phyloP scores from a whole-genome alignment of 2,329 filamentous ascomycete genomes.

The Aspergillus glaucus region DNA sequence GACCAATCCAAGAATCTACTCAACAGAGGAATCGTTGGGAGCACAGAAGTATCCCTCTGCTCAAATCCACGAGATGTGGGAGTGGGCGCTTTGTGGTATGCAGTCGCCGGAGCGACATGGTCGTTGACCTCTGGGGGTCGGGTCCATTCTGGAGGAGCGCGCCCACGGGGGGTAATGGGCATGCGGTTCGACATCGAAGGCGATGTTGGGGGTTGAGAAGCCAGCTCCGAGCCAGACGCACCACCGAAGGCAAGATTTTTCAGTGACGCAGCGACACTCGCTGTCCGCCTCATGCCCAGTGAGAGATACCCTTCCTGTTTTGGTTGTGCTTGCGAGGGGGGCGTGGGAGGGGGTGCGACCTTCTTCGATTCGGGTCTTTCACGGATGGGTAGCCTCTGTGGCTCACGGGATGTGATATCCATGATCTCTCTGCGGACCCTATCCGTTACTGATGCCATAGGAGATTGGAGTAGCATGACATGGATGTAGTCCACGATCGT shows the following conservation, averaged over 20 bases:
- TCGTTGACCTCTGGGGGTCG: constrained; percentile 71
- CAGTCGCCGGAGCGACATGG: constrained; percentile 56
- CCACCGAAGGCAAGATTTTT: constrained; percentile 55
- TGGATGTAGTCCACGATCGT: constrained; percentile 84
- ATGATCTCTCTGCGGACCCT: constrained; percentile 62
- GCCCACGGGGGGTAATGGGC: constrained; percentile 43
- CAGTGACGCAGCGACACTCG: constrained; percentile 59
- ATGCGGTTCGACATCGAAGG: constrained; percentile 24
- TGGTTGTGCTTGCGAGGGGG: constrained; percentile 44
- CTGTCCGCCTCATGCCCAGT: constrained; percentile 55
- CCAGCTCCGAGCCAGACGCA: constrained; percentile 24
- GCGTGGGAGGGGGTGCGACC: constrained; percentile 37
- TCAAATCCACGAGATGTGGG: constrained; percentile 74
- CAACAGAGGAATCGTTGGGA: constrained; percentile 64
- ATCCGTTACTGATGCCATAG: constrained; percentile 65
- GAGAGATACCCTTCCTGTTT: constrained; percentile 58
- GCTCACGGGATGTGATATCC: constrained; percentile 27
- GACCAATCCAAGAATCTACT: constrained; percentile 93
- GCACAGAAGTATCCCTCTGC: constrained; percentile 52
- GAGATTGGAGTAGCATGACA: constrained; percentile 67
- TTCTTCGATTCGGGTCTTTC: constrained; percentile 31
- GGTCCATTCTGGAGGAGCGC: constrained; percentile 53
- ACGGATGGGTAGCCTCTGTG: constrained; percentile 34
- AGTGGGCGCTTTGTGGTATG: constrained; percentile 68
- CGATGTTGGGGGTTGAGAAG: constrained; percentile 20